Base-by-base conservation (phyloP, 805 yeast genomes). In the Pichia paraexigua region DNA sequence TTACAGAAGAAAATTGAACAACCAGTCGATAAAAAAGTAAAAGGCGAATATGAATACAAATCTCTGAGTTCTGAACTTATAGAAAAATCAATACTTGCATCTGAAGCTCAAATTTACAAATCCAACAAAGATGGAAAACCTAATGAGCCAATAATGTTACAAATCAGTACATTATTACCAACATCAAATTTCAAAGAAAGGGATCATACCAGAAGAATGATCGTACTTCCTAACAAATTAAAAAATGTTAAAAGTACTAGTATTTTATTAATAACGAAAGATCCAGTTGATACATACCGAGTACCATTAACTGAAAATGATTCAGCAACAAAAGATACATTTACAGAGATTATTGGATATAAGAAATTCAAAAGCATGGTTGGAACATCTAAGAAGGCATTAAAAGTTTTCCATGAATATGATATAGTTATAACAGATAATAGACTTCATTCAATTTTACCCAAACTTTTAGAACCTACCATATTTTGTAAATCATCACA, bases 361-460 rank as follows among this genome's bases (percentile, higher is more conserved):
- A 79, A 78, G 55, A 82, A 77, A 56, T 63, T 84, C 51, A 79
- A 76, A 60, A 66, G 75, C 24, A 63, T 78, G 21, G 64, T 75
- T 11, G 61, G 63, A 18, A 76, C 73, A 55, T 69, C 74, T 3
- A 74, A 73, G 47, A 70, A 75, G 24, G 61, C 79, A 35, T 73
- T 71, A 46, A 77, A 74, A 46, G 58, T 82, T 1, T 79, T 70
- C 58, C 75, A 77, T 52, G 87, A 83, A 41, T 81, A 75, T 61
- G 95, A 87, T 60, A 59, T 83, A 27, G 72, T 88, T 2, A 70
- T 87, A 11, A 82, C 84, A 5, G 95, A 88, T 64, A 78, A 82
- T 48, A 70, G 94, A 54, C 75, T 87, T 2, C 82, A 80, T 59
- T 79, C 78, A 54, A 66, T 81, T 22, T 65, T 87, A 28, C 86